Conservation (phyloP, 352 stramenopile genomes). For the Globisporangium iwayamae region DNA sequence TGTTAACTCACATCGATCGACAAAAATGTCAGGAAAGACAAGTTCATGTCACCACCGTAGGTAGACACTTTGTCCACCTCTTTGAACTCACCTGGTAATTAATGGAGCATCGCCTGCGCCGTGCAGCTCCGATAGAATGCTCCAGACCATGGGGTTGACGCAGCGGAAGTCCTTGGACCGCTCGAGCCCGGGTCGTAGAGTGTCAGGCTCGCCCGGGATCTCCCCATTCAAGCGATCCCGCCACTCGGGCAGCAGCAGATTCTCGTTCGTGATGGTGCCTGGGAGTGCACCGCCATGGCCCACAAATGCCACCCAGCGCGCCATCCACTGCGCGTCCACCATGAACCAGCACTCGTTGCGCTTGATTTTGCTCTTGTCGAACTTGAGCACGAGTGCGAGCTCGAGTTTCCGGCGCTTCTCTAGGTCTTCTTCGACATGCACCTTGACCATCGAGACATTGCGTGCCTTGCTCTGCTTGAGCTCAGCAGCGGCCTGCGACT, state of each 20-base stretch:
- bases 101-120: conserved; percentile 46
- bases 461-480: background rate
- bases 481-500: background rate
- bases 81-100: conserved; percentile 17
- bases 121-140: conserved; percentile 60
- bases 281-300: conserved; percentile 43
- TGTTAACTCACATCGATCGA: background rate
- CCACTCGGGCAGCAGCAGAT: conserved; percentile 43
- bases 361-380: conserved; percentile 50
- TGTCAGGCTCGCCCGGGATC: conserved; percentile 36
- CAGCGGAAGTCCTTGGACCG: conserved; percentile 59
- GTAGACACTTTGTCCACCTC: background rate
- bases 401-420: conserved; percentile 65
- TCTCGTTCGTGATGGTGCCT: conserved; percentile 64
- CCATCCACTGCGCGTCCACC: conserved; percentile 65
- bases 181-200: conserved; percentile 37
- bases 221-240: conserved; percentile 23
- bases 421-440: conserved; percentile 29
- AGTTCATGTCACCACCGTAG: background rate
- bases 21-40: background rate
- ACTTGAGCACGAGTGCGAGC: conserved; percentile 54
- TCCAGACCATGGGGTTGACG: conserved; percentile 76
- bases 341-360: conserved; percentile 76
- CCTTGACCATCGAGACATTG: conserved; percentile 1
- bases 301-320: conserved; percentile 54